Base-by-base conservation (phyloP, 1,284 basidiomycete genomes). In the Boletus sp. region DNA sequence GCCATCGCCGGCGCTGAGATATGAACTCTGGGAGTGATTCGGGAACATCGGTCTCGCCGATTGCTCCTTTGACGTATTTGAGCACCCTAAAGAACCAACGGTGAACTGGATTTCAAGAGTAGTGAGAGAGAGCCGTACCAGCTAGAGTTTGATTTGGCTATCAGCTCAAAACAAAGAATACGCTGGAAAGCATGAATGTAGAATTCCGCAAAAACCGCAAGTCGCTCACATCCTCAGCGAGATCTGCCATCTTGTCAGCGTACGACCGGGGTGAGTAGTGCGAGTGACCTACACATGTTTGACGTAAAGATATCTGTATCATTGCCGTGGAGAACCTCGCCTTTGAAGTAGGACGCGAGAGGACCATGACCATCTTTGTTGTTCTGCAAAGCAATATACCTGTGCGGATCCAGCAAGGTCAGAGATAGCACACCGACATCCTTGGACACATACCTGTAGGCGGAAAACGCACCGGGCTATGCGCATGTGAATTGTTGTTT, bases 11-110 rank as follows among this genome's bases (percentile, higher is more conserved):
- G 5, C 95, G 86, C 70, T 99, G 96, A 51, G 84, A 84, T 73
- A 99, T 98, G 71, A 99, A 97, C 74, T 99, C 97, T 12, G 95
- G 88, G 22, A 98, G 82, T 1, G 86, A 83, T 66, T 98, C 95
- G 6, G 97, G 97, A 11, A 98, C 94, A 73, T 99, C 97, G 0
- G 97, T 99, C 72, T 98, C 96, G 11, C 92, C 97, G 33, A 94
- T 86, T 0, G 97, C 96, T 33, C 89, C 88, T 75, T 95, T 97
- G 68, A 99, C 96, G 68, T 95, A 99, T 77, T 92, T 94, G 51
- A 99, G 81, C 7, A 98, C 84, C 96, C 89, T 91, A 37, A 49
- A 55, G 15, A 59, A 22, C 15, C 45, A 42, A 41, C 3, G 13
- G 8, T 49, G 50, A 47, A 42, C 15, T n/a, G 5, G 12, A 44